Percentiles rank a stretch among this genome's conserved stretches.
These are phyloP conservation scores for Lipomyces sp. DNA, from an alignment of 805 yeast species.

Conservation along the genomic window DNA sequence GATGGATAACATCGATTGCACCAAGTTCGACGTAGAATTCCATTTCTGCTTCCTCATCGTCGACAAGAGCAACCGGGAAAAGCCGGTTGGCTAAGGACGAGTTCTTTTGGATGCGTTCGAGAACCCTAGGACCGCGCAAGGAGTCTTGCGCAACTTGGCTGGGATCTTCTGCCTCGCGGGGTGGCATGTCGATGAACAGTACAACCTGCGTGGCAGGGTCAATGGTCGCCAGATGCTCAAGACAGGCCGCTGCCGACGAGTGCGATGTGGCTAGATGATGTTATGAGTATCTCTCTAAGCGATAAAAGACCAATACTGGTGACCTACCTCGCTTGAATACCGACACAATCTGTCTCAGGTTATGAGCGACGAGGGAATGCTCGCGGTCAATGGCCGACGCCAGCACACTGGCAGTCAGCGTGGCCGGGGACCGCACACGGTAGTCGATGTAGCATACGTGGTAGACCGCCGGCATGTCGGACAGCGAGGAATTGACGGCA, in stretches of 20 bases:
- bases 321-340: slow-evolving; percentile 3
- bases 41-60: slow-evolving; percentile 27
- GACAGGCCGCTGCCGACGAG: slow-evolving; percentile 16
- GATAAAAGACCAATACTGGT: neutral
- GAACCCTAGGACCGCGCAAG: slow-evolving; percentile 5
- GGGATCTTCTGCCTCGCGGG: slow-evolving; percentile 3
- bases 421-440: slow-evolving; percentile 12
- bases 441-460: slow-evolving; percentile 16
- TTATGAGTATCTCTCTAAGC: neutral
- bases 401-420: neutral
- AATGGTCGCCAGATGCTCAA: slow-evolving; percentile 8
- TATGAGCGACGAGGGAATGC: slow-evolving; percentile 7
- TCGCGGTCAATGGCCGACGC: neutral
- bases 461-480: slow-evolving; percentile 2
- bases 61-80: slow-evolving; percentile 28
- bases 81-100: neutral
- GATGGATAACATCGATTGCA: slow-evolving; percentile 28
- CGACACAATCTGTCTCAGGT: neutral
- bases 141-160: neutral
- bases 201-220: slow-evolving; percentile 17
- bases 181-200: slow-evolving; percentile 26
- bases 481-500: neutral
- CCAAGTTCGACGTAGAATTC: slow-evolving; percentile 16
- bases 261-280: neutral
- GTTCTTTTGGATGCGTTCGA: neutral